Conservation (phyloP, 2,329 filamentous ascomycete genomes). For the Zymoseptoria brevis region DNA sequence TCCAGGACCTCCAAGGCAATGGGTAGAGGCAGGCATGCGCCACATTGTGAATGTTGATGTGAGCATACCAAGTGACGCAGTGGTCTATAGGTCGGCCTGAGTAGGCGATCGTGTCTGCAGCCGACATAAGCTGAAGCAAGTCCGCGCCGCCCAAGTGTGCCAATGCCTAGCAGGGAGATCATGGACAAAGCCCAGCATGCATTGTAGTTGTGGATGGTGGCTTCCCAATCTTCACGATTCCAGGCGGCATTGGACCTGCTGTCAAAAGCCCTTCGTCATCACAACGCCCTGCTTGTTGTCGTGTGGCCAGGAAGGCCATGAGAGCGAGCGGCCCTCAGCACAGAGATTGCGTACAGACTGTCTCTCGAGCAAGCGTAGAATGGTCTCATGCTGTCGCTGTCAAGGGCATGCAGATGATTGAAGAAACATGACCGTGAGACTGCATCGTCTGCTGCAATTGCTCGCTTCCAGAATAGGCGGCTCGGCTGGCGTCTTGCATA, state of each 20-base stretch:
- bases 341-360: not conserved
- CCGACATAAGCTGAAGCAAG: not conserved
- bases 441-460: not conserved
- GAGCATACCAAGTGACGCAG: not conserved
- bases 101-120: not conserved
- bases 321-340: not conserved
- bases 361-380: not conserved
- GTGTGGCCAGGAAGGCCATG: not conserved
- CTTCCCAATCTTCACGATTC: not conserved
- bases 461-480: not conserved
- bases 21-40: not conserved
- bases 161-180: not conserved
- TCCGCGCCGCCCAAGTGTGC: not conserved
- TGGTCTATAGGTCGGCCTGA: not conserved
- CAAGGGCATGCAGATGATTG: not conserved
- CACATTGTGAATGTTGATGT: not conserved
- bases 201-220: not conserved
- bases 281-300: not conserved
- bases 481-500: not conserved
- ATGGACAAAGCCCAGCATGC: not conserved
- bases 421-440: not conserved
- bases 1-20: not conserved
- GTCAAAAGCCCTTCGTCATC: not conserved
- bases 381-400: not conserved
- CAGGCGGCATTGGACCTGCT: not conserved